Conservation (phyloP, 2,329 filamentous ascomycete species). For the Dactylellina sp. region DNA sequence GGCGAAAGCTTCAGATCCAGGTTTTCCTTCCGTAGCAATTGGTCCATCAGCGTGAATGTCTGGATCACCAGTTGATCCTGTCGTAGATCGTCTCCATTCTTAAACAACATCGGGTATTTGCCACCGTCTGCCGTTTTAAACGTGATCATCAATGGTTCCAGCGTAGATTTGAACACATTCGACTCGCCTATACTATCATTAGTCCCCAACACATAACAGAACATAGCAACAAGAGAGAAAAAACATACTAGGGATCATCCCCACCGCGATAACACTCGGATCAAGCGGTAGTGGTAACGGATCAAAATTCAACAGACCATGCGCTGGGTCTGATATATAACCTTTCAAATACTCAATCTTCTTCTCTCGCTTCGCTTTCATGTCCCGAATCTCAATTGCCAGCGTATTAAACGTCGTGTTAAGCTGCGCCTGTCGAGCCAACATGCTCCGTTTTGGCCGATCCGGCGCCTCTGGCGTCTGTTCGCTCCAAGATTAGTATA, state of each 20-base stretch:
- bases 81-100: constrained; percentile 93
- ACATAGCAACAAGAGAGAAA: not conserved
- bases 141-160: constrained; percentile 89
- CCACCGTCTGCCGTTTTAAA: constrained; percentile 83
- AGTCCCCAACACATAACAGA: constrained; percentile 6
- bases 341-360: constrained; percentile 88
- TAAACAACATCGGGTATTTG: constrained; percentile 94
- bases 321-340: constrained; percentile 86
- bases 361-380: constrained; percentile 78
- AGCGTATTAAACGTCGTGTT: constrained; percentile 88
- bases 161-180: constrained; percentile 92
- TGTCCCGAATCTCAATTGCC: constrained; percentile 85
- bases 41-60: constrained; percentile 98
- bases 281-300: constrained; percentile 90
- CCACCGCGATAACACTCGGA: constrained; percentile 80
- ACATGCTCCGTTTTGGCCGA: constrained; percentile 72
- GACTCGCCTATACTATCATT: constrained; percentile 73
- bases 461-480: constrained; percentile 45
- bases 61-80: constrained; percentile 98
- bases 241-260: constrained; percentile 72
- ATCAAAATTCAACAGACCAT: constrained; percentile 84
- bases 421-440: constrained; percentile 89
- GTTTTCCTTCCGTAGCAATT: constrained; percentile 93
- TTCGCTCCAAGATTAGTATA: not conserved
- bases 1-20: constrained; percentile 93